Evolutionary conservation across 2,329 filamentous ascomycete genomes (phyloP).

Genomic region (Thyridium curvatum): DNA sequence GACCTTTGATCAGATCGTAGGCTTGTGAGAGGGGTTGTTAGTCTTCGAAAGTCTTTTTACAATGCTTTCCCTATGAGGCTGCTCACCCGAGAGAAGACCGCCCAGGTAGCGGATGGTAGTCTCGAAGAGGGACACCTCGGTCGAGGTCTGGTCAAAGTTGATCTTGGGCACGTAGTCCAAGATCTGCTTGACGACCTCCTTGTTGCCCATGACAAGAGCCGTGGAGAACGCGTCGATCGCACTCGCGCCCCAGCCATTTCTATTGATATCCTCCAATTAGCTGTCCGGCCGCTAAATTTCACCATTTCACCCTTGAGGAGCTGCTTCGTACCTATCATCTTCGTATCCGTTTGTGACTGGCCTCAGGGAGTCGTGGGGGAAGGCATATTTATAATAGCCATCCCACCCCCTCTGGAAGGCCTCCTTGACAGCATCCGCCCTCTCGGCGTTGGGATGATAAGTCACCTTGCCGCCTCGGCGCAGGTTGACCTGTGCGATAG

Average conservation of each 20-base stretch:
- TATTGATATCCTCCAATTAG: conserved; percentile 27
- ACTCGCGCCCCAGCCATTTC: conserved; percentile 80
- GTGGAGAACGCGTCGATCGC: conserved; percentile 77
- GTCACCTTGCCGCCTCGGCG: conserved; percentile 4
- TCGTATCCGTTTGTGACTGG: conserved; percentile 59
- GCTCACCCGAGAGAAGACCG: conserved; percentile 65
- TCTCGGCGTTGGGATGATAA: conserved; percentile 25
- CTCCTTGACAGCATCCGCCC: conserved; percentile 57
- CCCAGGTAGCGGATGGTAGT: conserved; percentile 85
- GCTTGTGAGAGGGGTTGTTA: conserved; percentile 23
- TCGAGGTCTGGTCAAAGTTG: conserved; percentile 58
- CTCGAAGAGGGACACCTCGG: conserved; percentile 73
- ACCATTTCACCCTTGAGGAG: background rate
- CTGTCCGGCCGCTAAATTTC: background rate
- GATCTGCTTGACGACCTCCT: conserved; percentile 62
- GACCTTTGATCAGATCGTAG: conserved; percentile 66
- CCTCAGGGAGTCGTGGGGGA: conserved; percentile 68
- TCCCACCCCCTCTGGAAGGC: conserved; percentile 67
- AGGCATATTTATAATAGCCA: conserved; percentile 68
- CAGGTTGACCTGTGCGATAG: background rate
- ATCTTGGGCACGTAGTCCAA: conserved; percentile 64
- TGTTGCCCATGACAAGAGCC: conserved; percentile 68
- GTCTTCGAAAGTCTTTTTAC: too few species aligned
- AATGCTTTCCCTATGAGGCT: too few species aligned
- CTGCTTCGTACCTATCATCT: conserved; percentile 58